Conservation (phyloP, 2,329 filamentous ascomycete genomes). For the Camillea tinctor region DNA sequence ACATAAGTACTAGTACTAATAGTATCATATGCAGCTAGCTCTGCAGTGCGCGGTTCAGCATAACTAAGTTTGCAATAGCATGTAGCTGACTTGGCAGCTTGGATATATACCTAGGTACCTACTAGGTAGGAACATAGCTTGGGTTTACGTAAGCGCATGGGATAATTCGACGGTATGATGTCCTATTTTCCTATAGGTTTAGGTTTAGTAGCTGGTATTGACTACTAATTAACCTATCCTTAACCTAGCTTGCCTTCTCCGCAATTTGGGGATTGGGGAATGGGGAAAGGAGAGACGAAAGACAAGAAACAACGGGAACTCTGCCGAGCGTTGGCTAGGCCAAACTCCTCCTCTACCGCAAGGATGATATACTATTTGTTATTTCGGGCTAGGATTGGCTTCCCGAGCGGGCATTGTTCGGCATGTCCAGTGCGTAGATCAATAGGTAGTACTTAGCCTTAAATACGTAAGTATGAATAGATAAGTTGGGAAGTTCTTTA, state of each 20-base stretch:
- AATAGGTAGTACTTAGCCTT: neutral
- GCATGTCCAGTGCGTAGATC: neutral
- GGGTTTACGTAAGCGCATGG: neutral
- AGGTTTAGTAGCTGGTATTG: neutral
- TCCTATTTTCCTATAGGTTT: too few species aligned
- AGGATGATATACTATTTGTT: neutral
- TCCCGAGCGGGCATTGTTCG: neutral
- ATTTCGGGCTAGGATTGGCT: neutral
- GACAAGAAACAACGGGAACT: neutral
- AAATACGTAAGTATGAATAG: neutral
- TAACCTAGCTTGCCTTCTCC: too few species aligned
- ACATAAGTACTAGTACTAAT: constrained; percentile 1
- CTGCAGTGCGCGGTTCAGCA: neutral
- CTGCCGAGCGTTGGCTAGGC: neutral
- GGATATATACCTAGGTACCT: too few species aligned
- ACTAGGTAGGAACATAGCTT: too few species aligned
- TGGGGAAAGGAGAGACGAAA: neutral
- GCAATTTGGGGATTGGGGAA: too few species aligned
- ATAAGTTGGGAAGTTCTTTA: neutral
- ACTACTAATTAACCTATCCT: too few species aligned
- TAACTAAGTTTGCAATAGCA: neutral
- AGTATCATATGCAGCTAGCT: neutral
- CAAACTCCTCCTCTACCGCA: neutral
- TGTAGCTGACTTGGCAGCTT: too few species aligned
- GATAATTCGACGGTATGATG: neutral